phyloP scores from a whole-genome alignment of 768 basidiomycete species.

The Boletellus emodensis region DNA sequence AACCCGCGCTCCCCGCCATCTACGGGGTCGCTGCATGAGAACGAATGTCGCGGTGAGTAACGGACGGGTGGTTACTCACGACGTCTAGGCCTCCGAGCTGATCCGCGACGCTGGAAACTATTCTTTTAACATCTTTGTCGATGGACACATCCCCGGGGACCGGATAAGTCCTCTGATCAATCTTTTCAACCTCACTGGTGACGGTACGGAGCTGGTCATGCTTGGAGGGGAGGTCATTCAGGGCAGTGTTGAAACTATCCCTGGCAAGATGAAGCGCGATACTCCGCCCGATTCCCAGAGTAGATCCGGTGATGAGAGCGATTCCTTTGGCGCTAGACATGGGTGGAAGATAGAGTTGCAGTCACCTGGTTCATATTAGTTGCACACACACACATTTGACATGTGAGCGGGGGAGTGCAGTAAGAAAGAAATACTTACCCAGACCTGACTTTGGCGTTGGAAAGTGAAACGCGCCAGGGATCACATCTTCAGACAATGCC shows the following conservation, averaged over 20 bases:
- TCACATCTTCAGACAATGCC: too few relatives aligned
- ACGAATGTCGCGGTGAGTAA: not conserved
- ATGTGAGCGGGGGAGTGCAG: too few relatives aligned
- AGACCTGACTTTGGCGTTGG: too few relatives aligned
- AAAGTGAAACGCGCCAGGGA: too few relatives aligned
- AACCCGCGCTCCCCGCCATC: too few relatives aligned
- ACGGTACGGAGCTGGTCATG: constrained; percentile 27
- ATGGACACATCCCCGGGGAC: constrained; percentile 38
- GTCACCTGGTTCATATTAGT: too few relatives aligned
- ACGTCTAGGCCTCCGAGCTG: constrained; percentile 45
- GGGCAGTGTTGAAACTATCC: constrained; percentile 30
- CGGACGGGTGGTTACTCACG: constrained; percentile 27
- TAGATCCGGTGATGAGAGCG: constrained; percentile 36
- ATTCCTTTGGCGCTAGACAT: constrained; percentile 26
- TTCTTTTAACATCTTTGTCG: constrained; percentile 39
- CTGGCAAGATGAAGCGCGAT: constrained; percentile 32
- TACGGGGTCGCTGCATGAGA: not conserved
- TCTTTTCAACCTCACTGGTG: constrained; percentile 25
- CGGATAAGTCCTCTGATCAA: constrained; percentile 24
- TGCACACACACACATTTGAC: too few relatives aligned
- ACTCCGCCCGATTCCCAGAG: constrained; percentile 25
- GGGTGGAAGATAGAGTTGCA: not conserved
- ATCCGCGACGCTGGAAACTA: constrained; percentile 32
- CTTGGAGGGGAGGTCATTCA: constrained; percentile 31
- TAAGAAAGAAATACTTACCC: too few relatives aligned